Conservation (phyloP, 2,329 filamentous ascomycete species). For the Aureobasidium uvarum region DNA sequence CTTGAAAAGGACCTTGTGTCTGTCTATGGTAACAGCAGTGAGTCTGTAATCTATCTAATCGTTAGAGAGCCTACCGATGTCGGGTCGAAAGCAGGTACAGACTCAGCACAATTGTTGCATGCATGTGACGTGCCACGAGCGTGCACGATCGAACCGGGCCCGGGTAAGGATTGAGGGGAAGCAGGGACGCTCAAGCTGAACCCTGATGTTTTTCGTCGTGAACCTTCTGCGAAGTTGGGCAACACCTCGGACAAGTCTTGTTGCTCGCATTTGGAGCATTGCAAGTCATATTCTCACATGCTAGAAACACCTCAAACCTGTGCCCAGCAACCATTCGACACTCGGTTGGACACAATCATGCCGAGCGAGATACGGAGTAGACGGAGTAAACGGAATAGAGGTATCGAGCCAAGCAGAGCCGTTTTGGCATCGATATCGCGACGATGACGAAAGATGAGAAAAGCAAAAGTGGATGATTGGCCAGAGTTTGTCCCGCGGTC, state of each 20-base stretch:
- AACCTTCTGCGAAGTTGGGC: background rate
- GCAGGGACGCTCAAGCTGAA: constrained; percentile 1
- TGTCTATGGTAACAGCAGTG: too few relatives aligned
- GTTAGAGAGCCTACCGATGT: background rate
- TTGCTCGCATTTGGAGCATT: background rate
- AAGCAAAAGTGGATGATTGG: constrained; percentile 21
- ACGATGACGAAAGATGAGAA: constrained; percentile 15
- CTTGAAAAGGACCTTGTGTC: background rate
- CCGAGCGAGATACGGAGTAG: background rate
- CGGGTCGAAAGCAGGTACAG: constrained; percentile 1
- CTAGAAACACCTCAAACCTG: background rate
- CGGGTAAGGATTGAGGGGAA: constrained; percentile 5
- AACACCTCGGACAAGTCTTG: background rate
- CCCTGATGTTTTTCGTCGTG: background rate
- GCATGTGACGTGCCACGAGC: constrained; percentile 11
- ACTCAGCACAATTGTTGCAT: background rate
- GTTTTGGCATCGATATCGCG: background rate
- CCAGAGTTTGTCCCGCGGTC: background rate
- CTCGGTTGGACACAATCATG: background rate
- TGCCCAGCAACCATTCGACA: background rate
- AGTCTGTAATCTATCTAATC: too few relatives aligned
- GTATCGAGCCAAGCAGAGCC: constrained; percentile 12
- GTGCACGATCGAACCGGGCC: background rate
- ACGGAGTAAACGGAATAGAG: background rate
- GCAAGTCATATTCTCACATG: background rate